Conservation (phyloP, 2,329 filamentous ascomycete genomes). For the Trichophyton mentagrophytes region DNA sequence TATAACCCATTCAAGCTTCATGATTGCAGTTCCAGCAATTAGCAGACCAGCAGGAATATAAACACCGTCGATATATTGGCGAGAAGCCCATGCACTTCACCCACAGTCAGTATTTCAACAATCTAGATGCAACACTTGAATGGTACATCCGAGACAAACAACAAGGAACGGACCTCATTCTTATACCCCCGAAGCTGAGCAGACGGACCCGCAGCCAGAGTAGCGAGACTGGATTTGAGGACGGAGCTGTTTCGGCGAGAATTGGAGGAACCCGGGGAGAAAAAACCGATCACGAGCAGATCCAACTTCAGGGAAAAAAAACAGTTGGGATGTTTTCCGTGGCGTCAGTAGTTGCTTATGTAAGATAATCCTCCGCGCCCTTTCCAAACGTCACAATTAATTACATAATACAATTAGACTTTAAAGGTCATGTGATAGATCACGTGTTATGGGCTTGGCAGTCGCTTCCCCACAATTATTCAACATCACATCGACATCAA, state of each 20-base stretch:
- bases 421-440: too few relatives aligned
- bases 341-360: background rate
- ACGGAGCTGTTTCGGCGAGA: background rate
- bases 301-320: background rate
- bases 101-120: conserved; percentile 2
- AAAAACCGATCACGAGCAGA: background rate
- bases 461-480: too few relatives aligned
- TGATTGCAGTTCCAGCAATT: conserved; percentile 59
- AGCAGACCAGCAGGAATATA: conserved; percentile 73
- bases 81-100: conserved; percentile 18
- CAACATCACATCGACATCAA: background rate
- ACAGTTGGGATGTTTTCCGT: background rate
- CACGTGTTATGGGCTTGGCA: too few relatives aligned
- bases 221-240: background rate
- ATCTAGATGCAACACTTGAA: background rate
- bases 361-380: background rate
- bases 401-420: background rate
- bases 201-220: background rate
- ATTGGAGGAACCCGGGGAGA: background rate
- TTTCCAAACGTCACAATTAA: background rate
- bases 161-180: background rate
- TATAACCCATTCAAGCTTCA: conserved; percentile 64
- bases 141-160: background rate
- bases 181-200: background rate
- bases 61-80: conserved; percentile 59